Evolutionary conservation across 1,284 basidiomycete species (phyloP).

Genomic region (Heliocybe sulcata): DNA sequence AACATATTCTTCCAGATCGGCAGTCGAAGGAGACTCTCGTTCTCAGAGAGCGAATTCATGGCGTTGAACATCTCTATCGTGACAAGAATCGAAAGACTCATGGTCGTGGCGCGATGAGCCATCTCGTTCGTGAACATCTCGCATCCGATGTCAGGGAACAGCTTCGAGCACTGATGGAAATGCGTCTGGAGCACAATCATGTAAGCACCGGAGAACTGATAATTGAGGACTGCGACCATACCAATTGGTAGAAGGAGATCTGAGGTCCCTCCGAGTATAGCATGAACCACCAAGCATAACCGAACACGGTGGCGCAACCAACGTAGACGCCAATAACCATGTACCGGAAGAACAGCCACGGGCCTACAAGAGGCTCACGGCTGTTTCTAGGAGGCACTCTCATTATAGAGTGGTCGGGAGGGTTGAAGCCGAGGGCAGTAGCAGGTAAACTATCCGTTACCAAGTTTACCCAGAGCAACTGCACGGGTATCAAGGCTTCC

Average conservation of each 20-base stretch:
- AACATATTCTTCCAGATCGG: conserved; percentile 94
- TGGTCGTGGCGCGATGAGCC: conserved; percentile 86
- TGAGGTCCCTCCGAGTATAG: conserved; percentile 87
- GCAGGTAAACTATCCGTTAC: conserved; percentile 96
- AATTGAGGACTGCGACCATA: conserved; percentile 32
- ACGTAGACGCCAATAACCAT: conserved; percentile 92
- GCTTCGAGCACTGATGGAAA: conserved; percentile 83
- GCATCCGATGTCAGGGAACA: conserved; percentile 89
- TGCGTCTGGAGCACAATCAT: conserved; percentile 57
- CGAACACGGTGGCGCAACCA: conserved; percentile 91
- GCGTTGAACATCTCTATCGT: conserved; percentile 99
- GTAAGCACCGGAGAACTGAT: conserved; percentile 1
- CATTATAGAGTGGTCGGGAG: conserved; percentile 96
- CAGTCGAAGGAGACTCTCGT: conserved; percentile 84
- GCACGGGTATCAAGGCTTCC: conserved; percentile 95
- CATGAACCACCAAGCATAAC: conserved; percentile 99
- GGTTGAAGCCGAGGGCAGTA: conserved; percentile 98
- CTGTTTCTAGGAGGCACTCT: conserved; percentile 83
- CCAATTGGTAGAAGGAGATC: conserved; percentile 89
- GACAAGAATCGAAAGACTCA: conserved; percentile 92
- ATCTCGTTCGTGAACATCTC: conserved; percentile 88
- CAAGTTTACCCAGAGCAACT: conserved; percentile 95
- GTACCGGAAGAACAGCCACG: conserved; percentile 96
- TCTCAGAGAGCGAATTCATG: conserved; percentile 98
- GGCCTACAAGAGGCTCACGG: conserved; percentile 85